Evolutionary conservation across 768 basidiomycete species (phyloP).

Genomic region (Pluteus cervinus): DNA sequence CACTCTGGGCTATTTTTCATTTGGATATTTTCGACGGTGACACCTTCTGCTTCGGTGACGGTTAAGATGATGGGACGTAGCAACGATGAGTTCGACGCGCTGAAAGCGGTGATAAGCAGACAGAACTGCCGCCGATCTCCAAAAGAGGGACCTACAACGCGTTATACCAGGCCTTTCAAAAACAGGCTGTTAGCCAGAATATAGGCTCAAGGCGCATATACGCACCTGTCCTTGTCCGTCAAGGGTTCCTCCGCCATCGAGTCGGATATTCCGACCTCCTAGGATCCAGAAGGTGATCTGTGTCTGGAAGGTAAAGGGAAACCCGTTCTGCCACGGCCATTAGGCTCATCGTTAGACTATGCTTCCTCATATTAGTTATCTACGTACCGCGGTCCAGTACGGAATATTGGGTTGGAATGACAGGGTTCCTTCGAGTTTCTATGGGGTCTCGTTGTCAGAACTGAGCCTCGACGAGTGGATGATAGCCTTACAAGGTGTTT

Average conservation of each 20-base stretch:
- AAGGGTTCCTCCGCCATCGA: conserved; percentile 58
- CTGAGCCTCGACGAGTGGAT: not conserved
- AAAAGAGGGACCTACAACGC: conserved; percentile 27
- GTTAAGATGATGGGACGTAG: conserved; percentile 53
- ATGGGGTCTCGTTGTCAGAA: not conserved
- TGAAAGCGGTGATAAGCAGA: conserved; percentile 10
- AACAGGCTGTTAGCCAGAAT: not conserved
- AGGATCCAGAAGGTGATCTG: conserved; percentile 52
- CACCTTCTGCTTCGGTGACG: conserved; percentile 42
- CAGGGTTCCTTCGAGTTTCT: conserved; percentile 47
- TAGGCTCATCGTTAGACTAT: not conserved
- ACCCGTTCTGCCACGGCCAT: conserved; percentile 33
- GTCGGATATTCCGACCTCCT: conserved; percentile 39
- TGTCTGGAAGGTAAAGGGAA: conserved; percentile 47
- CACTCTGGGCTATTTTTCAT: conserved; percentile 49
- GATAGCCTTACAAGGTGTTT: conserved; percentile 39
- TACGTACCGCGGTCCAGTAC: conserved; percentile 45
- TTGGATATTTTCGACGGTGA: conserved; percentile 38
- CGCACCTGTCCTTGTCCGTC: conserved; percentile 60
- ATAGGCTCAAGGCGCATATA: not conserved
- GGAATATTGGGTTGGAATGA: conserved; percentile 43
- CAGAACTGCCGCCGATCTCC: not conserved
- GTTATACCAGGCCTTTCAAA: conserved; percentile 46
- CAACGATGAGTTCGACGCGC: conserved; percentile 38
- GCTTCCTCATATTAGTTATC: not conserved